phyloP scores from a whole-genome alignment of 345 rosid genomes.

The Erysimum cheiranthoides region DNA sequence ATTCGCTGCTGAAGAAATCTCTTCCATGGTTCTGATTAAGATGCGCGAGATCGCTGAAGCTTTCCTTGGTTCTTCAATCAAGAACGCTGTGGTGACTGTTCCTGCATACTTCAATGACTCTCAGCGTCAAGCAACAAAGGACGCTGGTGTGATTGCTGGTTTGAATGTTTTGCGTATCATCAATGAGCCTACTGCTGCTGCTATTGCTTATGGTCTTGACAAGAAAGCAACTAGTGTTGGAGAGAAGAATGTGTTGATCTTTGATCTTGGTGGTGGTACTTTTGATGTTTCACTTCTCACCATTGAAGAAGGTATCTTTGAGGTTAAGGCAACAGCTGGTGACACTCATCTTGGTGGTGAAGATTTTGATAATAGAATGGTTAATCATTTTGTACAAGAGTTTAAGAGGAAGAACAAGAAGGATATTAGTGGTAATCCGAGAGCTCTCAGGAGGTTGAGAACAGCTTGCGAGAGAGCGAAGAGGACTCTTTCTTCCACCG shows the following conservation, averaged over 20 bases:
- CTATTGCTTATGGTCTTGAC: constrained; percentile 5
- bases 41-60: constrained; percentile 75
- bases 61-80: constrained; percentile 23
- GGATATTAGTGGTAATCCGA: neutral
- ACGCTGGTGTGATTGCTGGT: constrained; percentile 2
- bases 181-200: neutral
- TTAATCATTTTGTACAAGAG: neutral
- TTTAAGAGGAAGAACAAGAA: neutral
- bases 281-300: neutral
- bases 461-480: neutral
- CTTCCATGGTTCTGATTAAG: constrained; percentile 38
- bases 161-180: neutral
- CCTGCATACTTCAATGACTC: neutral
- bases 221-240: constrained; percentile 5
- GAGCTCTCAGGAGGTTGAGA: neutral
- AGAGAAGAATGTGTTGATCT: neutral
- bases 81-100: neutral
- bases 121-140: neutral
- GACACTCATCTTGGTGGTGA: constrained; percentile 1
- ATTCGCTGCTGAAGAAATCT: neutral
- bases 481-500: neutral
- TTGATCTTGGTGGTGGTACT: constrained; percentile 3
- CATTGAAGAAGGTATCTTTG: neutral
- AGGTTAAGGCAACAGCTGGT: neutral
- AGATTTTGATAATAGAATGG: neutral